These are phyloP conservation scores for Trichophyton benhamiae DNA, from an alignment of 2,329 filamentous ascomycete genomes.

Conservation along the genomic window DNA sequence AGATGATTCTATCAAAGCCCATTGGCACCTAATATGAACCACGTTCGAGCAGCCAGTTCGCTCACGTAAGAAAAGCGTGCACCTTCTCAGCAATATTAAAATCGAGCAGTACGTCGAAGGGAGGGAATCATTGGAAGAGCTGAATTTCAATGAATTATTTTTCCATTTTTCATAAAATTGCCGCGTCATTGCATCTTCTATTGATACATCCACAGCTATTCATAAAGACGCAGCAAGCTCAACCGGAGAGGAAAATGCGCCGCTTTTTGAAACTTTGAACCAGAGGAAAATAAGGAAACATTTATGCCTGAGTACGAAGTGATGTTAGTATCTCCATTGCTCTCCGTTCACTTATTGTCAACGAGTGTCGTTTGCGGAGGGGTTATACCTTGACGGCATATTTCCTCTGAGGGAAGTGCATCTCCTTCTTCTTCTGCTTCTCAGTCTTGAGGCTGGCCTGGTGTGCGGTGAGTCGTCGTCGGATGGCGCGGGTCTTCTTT, in stretches of 20 bases:
- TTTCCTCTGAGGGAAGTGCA: slow-evolving; percentile 97
- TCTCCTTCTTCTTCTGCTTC: slow-evolving; percentile 92
- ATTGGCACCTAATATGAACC: not conserved
- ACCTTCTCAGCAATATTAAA: not conserved
- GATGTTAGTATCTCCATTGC: not conserved
- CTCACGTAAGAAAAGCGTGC: not conserved
- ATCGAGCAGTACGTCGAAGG: not conserved
- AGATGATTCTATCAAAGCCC: not conserved
- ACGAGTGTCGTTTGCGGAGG: not conserved
- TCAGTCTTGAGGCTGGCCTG: slow-evolving; percentile 73
- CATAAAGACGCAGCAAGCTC: slow-evolving; percentile 2
- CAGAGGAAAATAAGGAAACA: not conserved
- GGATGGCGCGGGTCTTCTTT: slow-evolving; percentile 97
- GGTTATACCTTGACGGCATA: slow-evolving; percentile 86
- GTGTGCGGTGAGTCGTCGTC: slow-evolving; percentile 84
- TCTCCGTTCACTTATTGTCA: not conserved
- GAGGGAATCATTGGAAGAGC: not conserved
- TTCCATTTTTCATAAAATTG: slow-evolving; percentile 4
- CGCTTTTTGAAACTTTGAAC: slow-evolving; percentile 5
- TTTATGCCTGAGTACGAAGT: not conserved
- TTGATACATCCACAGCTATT: slow-evolving; percentile 1
- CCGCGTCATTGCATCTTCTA: slow-evolving; percentile 5
- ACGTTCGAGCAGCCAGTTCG: not conserved
- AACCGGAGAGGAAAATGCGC: not conserved
- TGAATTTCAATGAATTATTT: slow-evolving; percentile 1